Evolutionary conservation across 352 stramenopile genomes (phyloP).

Genomic region (Pythium coloratum): DNA sequence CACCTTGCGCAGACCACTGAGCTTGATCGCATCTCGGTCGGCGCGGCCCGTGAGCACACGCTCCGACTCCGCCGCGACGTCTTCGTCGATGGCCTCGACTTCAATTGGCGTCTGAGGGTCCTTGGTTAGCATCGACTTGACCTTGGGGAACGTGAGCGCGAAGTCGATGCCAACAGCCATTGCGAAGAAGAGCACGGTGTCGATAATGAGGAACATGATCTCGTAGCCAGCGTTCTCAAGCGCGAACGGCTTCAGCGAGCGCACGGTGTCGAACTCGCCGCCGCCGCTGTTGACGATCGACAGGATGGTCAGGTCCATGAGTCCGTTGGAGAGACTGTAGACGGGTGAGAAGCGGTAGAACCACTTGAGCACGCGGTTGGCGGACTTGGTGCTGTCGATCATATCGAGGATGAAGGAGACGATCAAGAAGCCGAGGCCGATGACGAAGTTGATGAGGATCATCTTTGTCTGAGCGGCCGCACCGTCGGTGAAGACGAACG

Average conservation of each 20-base stretch:
- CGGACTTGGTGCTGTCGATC: conserved; percentile 19
- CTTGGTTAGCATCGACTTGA: conserved; percentile 13
- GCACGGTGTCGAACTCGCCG: not conserved
- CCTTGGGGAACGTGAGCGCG: conserved; percentile 35
- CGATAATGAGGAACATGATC: conserved; percentile 36
- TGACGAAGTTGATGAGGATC: conserved; percentile 49
- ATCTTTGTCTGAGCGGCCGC: conserved; percentile 43
- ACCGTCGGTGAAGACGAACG: conserved; percentile 38
- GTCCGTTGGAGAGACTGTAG: conserved; percentile 40
- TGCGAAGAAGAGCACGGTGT: conserved; percentile 25
- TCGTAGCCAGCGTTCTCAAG: conserved; percentile 35
- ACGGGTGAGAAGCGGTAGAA: conserved; percentile 49
- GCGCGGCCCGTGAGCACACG: conserved; percentile 15
- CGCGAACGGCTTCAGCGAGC: conserved; percentile 28
- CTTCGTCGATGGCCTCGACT: conserved; percentile 21
- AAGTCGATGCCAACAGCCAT: conserved; percentile 39
- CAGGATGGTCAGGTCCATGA: conserved; percentile 40
- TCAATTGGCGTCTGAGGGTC: conserved; percentile 5
- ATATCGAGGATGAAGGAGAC: conserved; percentile 44
- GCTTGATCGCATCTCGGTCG: conserved; percentile 20
- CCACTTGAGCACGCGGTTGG: conserved; percentile 38
- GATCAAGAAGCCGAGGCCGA: conserved; percentile 47
- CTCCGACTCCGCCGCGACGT: conserved; percentile 26
- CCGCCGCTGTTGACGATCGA: conserved; percentile 22
- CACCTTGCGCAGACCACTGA: conserved; percentile 39